These are phyloP conservation scores for Colletotrichum higginsianum DNA, from an alignment of 2,329 filamentous ascomycete genomes.

Conservation along the genomic window DNA sequence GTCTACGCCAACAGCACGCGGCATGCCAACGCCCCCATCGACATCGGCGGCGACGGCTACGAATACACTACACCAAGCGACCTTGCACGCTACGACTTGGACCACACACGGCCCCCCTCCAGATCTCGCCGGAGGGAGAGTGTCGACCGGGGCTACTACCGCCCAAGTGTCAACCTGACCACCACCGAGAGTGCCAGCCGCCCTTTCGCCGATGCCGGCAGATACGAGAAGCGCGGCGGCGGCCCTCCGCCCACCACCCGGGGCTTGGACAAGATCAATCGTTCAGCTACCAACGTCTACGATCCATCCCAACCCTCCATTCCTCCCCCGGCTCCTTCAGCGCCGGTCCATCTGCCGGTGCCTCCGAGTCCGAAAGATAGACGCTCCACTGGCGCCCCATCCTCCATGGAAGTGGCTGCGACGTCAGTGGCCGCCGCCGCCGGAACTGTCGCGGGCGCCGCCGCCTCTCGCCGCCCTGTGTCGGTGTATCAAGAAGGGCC, in stretches of 20 bases:
- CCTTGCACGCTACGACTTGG: constrained; percentile 73
- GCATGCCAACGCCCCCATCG: constrained; percentile 60
- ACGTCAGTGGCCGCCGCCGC: constrained; percentile 29
- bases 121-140: constrained; percentile 66
- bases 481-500: constrained; percentile 68
- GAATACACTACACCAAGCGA: constrained; percentile 76
- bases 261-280: constrained; percentile 79
- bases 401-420: constrained; percentile 29
- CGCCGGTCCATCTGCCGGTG: constrained; percentile 50
- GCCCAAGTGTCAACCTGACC: constrained; percentile 64
- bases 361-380: constrained; percentile 55
- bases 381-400: constrained; percentile 31
- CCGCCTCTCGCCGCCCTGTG: constrained; percentile 59
- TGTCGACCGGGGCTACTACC: constrained; percentile 68
- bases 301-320: constrained; percentile 65
- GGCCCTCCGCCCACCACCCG: constrained; percentile 78
- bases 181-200: constrained; percentile 45
- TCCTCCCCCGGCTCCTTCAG: constrained; percentile 55
- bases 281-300: constrained; percentile 58
- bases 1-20: constrained; percentile 61
- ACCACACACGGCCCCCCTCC: constrained; percentile 61
- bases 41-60: constrained; percentile 73
- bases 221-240: constrained; percentile 60
- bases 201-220: constrained; percentile 48
- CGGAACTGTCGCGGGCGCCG: constrained; percentile 45